A percentile compares a stretch with the other conserved stretches of the same genome.
Conservation (phyloP, 208 protist species). For the Acanthamoeba healyi region DNA sequence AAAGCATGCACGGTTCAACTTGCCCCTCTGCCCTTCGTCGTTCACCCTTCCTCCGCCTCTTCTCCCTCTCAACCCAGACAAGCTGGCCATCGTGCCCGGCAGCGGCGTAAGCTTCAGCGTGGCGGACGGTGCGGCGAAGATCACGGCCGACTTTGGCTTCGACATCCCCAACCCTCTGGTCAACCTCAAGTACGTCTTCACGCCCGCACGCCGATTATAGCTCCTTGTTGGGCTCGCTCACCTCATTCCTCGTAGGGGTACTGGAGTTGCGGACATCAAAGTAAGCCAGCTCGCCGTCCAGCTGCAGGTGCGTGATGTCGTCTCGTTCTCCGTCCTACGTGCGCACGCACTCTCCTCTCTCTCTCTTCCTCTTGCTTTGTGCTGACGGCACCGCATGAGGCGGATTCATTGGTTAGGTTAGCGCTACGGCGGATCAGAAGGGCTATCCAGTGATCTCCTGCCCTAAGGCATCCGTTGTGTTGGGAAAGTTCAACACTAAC, state of each 20-base stretch:
- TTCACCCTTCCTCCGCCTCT: too few relatives aligned
- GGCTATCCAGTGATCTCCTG: slow-evolving; percentile 11
- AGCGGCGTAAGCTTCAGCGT: slow-evolving; percentile 12
- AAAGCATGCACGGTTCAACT: too few relatives aligned
- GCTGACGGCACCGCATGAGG: too few relatives aligned
- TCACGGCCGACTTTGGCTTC: slow-evolving; percentile 7
- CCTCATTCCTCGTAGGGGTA: not conserved
- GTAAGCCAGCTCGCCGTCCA: slow-evolving; percentile 6
- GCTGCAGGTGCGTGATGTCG: slow-evolving; percentile 8
- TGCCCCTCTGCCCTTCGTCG: too few relatives aligned
- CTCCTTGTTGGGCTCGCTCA: not conserved
- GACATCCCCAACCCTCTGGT: not conserved
- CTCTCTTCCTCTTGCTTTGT: not conserved
- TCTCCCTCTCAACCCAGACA: too few relatives aligned
- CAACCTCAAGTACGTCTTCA: slow-evolving; percentile 24
- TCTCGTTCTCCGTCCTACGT: too few relatives aligned
- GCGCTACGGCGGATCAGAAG: not conserved
- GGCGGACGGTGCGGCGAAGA: not conserved
- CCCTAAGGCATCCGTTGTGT: not conserved
- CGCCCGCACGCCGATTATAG: not conserved
- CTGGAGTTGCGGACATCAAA: not conserved
- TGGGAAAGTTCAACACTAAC: not conserved
- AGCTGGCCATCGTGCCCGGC: not conserved
- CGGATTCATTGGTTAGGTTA: too few relatives aligned
- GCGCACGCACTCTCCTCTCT: not conserved